These are phyloP conservation scores for Psilocybe tampanensis DNA, from an alignment of 768 basidiomycete genomes.

Conservation along the genomic window DNA sequence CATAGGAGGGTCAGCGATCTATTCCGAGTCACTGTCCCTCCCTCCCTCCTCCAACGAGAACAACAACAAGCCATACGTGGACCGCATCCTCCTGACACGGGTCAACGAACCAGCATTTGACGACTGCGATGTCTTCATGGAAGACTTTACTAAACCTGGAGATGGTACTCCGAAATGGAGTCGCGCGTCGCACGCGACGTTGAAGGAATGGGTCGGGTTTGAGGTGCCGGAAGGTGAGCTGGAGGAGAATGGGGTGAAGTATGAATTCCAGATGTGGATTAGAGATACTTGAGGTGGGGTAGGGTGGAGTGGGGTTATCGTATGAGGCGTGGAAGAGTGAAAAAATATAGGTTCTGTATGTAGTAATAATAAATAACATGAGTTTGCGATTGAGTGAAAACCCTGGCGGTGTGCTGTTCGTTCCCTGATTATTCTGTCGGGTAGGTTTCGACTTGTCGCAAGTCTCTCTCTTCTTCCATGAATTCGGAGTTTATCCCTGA, in stretches of 20 bases:
- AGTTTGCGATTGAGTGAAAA: too few species aligned
- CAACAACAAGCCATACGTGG: conserved; percentile 47
- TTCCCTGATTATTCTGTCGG: too few species aligned
- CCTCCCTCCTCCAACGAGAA: conserved; percentile 19
- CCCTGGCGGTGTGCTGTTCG: too few species aligned
- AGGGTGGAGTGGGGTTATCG: conserved; percentile 1
- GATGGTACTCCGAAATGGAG: conserved; percentile 49
- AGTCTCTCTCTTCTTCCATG: neutral
- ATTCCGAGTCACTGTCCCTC: conserved; percentile 63
- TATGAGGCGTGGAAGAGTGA: neutral
- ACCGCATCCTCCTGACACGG: conserved; percentile 88
- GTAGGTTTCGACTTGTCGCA: too few species aligned
- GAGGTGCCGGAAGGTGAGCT: conserved; percentile 75
- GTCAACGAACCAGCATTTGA: conserved; percentile 73
- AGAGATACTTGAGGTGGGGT: conserved; percentile 30
- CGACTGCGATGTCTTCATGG: conserved; percentile 87
- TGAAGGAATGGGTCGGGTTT: conserved; percentile 80
- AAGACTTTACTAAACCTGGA: conserved; percentile 53
- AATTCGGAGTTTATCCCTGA: conserved; percentile 50
- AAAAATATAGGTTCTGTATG: neutral
- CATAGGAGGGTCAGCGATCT: conserved; percentile 91
- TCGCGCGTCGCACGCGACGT: conserved; percentile 58
- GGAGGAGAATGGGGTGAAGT: conserved; percentile 81
- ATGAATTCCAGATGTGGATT: conserved; percentile 97
- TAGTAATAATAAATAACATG: too few species aligned